Conservation (phyloP, 495 filamentous ascomycete genomes). For the Trypethelium eluteriae region DNA sequence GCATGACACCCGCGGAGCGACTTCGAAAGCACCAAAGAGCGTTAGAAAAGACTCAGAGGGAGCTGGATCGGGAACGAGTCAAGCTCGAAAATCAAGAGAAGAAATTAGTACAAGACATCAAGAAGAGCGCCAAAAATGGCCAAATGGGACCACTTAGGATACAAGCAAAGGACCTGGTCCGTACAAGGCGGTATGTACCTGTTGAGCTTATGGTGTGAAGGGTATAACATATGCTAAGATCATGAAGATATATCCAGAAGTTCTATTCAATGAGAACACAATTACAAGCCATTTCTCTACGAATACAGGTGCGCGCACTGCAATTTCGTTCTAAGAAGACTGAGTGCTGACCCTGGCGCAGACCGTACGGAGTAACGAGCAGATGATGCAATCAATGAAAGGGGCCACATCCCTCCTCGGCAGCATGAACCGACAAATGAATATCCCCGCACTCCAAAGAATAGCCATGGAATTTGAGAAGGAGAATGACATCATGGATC, state of each 20-base stretch:
- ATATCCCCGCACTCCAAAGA: conserved; percentile 84
- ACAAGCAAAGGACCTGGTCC: conserved; percentile 91
- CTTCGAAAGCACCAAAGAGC: conserved; percentile 94
- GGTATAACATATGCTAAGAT: neutral
- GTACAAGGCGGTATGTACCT: conserved; percentile 68
- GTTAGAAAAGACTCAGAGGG: conserved; percentile 91
- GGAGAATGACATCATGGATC: conserved; percentile 98
- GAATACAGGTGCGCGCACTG: conserved; percentile 66
- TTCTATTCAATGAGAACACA: conserved; percentile 98
- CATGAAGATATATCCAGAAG: conserved; percentile 79
- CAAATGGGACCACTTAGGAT: conserved; percentile 95
- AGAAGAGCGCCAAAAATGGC: conserved; percentile 94
- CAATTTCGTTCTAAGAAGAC: neutral
- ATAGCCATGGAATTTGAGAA: conserved; percentile 99
- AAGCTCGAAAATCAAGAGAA: conserved; percentile 99
- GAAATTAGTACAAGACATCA: conserved; percentile 89
- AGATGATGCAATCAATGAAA: conserved; percentile 99
- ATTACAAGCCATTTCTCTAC: conserved; percentile 86
- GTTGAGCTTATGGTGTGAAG: neutral
- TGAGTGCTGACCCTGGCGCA: conserved; percentile 31
- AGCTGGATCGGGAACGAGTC: conserved; percentile 84
- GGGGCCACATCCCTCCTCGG: conserved; percentile 86
- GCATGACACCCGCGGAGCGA: conserved; percentile 93
- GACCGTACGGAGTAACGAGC: conserved; percentile 95
- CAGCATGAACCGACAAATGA: conserved; percentile 97